Conservation (phyloP, 2,329 filamentous ascomycete genomes). For the Sclerotinia nivalis region DNA sequence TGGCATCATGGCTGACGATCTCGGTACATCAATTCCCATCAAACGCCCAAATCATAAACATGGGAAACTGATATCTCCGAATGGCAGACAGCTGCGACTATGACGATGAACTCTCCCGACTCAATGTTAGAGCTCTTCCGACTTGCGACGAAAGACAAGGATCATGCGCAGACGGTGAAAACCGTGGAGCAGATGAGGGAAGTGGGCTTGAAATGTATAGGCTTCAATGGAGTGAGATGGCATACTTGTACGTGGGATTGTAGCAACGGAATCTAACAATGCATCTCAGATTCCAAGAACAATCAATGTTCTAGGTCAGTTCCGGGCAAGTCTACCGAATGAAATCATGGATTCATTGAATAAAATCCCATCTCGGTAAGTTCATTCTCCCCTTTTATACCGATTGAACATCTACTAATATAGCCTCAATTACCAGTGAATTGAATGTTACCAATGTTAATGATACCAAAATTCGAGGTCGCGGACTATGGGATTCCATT, state of each 20-base stretch:
- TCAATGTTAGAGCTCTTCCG: slow-evolving; percentile 60
- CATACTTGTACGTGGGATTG: neutral
- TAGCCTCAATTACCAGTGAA: slow-evolving; percentile 22
- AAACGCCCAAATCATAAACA: no score
- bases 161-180: slow-evolving; percentile 33
- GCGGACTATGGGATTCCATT: slow-evolving; percentile 71
- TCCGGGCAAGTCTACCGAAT: slow-evolving; percentile 62
- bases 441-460: slow-evolving; percentile 52
- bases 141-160: slow-evolving; percentile 34
- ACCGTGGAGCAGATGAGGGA: slow-evolving; percentile 72
- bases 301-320: slow-evolving; percentile 78
- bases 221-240: slow-evolving; percentile 62
- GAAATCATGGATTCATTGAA: slow-evolving; percentile 56
- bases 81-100: slow-evolving; percentile 71
- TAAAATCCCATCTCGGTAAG: slow-evolving; percentile 52
- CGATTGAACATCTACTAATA: slow-evolving; percentile 3
- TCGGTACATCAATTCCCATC: slow-evolving; percentile 49
- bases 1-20: slow-evolving; percentile 65
- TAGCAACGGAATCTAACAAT: neutral
- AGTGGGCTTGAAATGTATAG: slow-evolving; percentile 74
- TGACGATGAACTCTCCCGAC: slow-evolving; percentile 84
- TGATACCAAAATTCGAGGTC: slow-evolving; percentile 58
- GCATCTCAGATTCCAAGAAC: slow-evolving; percentile 64
- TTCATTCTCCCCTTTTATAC: neutral
- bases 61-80: slow-evolving; percentile 1